These are phyloP conservation scores for Citrullus colocynthis DNA, from an alignment of 306 rosid species.

Conservation along the genomic window DNA sequence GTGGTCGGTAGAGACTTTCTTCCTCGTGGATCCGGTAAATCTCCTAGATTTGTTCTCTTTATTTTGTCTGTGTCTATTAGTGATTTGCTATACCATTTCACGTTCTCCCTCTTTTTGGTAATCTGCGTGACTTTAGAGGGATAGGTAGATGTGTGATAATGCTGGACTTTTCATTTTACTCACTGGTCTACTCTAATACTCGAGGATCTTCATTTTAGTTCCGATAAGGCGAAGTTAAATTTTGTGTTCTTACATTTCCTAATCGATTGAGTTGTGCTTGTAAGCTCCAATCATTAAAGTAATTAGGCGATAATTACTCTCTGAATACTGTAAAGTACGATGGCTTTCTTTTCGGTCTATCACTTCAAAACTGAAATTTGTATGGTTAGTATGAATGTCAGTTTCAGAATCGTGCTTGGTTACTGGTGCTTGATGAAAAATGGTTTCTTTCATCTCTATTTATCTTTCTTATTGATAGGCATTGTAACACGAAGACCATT, in stretches of 20 bases:
- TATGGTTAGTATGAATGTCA: neutral
- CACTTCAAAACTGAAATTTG: neutral
- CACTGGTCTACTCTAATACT: neutral
- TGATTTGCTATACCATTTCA: neutral
- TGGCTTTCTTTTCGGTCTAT: neutral
- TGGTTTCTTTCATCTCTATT: neutral
- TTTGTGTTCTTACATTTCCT: neutral
- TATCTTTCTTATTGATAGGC: constrained; percentile 31
- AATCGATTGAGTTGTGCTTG: neutral
- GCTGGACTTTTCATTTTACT: neutral
- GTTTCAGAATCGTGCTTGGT: neutral
- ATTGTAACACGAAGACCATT: constrained; percentile 94
- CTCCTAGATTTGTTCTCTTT: neutral
- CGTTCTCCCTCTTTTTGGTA: neutral
- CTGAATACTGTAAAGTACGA: neutral
- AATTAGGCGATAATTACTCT: neutral
- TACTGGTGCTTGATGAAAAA: neutral
- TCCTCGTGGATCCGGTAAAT: constrained; percentile 96
- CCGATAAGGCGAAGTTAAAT: neutral
- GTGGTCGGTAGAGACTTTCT: constrained; percentile 96
- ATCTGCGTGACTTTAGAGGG: neutral
- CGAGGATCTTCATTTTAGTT: neutral
- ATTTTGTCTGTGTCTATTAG: neutral
- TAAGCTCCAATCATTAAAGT: neutral
- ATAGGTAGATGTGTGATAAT: neutral